These are phyloP conservation scores for Chlamydomonas sphaeroides DNA, from an alignment of 139 green algal species.

Conservation along the genomic window DNA sequence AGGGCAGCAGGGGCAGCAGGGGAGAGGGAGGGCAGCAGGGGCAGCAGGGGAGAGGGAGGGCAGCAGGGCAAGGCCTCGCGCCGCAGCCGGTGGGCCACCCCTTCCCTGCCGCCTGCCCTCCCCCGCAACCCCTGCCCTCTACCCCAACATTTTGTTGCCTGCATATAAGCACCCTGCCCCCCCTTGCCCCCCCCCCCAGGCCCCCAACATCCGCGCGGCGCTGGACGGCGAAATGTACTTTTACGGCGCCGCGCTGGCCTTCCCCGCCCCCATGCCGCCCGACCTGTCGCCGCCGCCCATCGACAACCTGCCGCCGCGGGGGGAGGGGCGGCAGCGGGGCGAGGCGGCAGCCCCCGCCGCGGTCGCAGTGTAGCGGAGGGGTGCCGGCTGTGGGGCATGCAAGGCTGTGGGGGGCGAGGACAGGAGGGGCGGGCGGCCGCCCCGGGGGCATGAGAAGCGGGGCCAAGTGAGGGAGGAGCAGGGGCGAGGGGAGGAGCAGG, in stretches of 20 bases:
- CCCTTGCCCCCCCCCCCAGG: background rate
- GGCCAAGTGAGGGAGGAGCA: no score
- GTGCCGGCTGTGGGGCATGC: no score
- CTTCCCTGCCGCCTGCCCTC: background rate
- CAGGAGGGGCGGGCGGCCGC: no score
- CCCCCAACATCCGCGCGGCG: conserved; percentile 59
- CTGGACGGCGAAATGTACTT: conserved; percentile 86
- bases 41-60: no score
- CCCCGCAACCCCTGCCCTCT: conserved; percentile 64
- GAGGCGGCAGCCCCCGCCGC: no score
- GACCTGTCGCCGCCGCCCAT: conserved; percentile 70
- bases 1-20: no score
- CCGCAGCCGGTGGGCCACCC: background rate
- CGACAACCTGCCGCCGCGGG: conserved; percentile 63
- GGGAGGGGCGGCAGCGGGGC: background rate
- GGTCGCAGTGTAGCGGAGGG: no score
- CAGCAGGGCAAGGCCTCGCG: no score
- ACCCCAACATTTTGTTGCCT: conserved; percentile 55
- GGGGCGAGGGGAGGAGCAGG: no score
- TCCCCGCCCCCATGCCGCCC: conserved; percentile 55
- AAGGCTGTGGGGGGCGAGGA: no score
- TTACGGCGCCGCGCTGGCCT: conserved; percentile 74
- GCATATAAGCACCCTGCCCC: background rate
- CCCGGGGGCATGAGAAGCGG: no score
- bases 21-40: no score